Percentiles rank a stretch among this genome's conserved stretches.
Evolutionary conservation across 2,329 filamentous ascomycete genomes (phyloP).

Genomic region (Gremmenia infestans): DNA sequence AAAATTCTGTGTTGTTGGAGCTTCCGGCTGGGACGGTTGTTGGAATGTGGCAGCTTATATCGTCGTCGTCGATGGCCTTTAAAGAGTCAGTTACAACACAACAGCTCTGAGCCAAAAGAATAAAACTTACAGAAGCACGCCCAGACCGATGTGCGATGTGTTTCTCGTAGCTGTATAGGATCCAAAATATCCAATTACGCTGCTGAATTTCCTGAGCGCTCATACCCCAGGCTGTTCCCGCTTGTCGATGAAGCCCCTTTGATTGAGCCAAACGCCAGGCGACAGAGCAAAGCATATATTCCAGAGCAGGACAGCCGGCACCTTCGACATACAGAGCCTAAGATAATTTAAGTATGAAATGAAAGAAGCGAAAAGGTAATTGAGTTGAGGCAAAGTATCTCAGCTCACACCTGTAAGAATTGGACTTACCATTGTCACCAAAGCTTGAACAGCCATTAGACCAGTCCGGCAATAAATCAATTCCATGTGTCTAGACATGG

Average conservation of each 20-base stretch:
- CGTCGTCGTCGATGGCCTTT: constrained; percentile 15
- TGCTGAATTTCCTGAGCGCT: constrained; percentile 1
- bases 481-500: background rate
- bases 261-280: background rate
- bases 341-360: background rate
- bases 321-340: background rate
- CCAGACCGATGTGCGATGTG: constrained; percentile 16
- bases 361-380: background rate
- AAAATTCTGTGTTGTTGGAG: constrained; percentile 2
- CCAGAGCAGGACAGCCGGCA: background rate
- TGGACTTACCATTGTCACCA: background rate
- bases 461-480: background rate
- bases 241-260: background rate
- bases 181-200: constrained; percentile 19
- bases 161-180: constrained; percentile 18
- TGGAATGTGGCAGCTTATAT: constrained; percentile 15
- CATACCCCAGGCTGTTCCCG: background rate
- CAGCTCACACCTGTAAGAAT: no score
- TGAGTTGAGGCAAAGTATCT: background rate
- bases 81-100: background rate
- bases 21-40: background rate
- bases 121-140: constrained; percentile 16
- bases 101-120: background rate
- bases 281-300: background rate
- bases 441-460: background rate